Evolutionary conservation across 805 yeast genomes (phyloP).

Genomic region (Blastobotrys peoriensis): DNA sequence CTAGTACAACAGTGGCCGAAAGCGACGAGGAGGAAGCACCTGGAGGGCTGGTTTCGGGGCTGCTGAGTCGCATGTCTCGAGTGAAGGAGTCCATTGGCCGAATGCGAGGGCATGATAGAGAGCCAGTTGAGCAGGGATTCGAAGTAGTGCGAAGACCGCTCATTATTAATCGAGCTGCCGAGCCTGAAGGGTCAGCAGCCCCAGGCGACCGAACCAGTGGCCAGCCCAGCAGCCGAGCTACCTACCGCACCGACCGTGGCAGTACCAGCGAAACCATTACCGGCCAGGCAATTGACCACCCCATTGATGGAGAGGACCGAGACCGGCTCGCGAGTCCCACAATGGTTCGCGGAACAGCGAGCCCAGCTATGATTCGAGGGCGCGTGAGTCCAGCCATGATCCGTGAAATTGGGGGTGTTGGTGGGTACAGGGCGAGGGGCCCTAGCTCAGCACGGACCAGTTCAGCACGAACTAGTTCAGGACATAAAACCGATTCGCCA

Average conservation of each 20-base stretch:
- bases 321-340: background rate
- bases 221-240: too few species aligned
- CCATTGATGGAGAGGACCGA: constrained; percentile 1
- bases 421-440: too few species aligned
- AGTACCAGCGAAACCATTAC: background rate
- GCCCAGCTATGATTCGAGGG: too few species aligned
- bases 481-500: too few species aligned
- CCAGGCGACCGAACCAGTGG: constrained; percentile 1
- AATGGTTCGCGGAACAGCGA: too few species aligned
- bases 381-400: too few species aligned
- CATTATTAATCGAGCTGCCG: too few species aligned
- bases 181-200: constrained; percentile 4
- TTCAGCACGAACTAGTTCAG: too few species aligned
- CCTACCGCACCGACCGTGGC: background rate
- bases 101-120: constrained; percentile 1
- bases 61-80: background rate
- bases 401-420: too few species aligned
- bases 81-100: background rate
- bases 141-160: constrained; percentile 20
- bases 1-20: background rate
- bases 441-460: too few species aligned
- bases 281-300: background rate
- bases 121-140: constrained; percentile 16
- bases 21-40: background rate
- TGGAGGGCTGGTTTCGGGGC: background rate